Conservation (phyloP, 169 alveolate genomes). For the Plasmodium adleri region DNA sequence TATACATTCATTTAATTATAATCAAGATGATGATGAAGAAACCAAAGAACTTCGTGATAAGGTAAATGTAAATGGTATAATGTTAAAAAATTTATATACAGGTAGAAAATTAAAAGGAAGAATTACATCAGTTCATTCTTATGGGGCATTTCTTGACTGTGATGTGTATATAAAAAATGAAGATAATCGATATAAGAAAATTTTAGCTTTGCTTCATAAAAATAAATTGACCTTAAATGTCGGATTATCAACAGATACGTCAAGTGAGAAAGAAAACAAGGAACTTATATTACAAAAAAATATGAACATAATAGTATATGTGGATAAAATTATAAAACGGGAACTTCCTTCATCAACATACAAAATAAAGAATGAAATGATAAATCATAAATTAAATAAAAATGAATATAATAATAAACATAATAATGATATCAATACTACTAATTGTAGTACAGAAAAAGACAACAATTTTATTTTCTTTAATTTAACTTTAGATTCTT, state of each 20-base stretch:
- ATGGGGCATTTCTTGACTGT: constrained; percentile 74
- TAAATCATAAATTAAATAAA: background rate
- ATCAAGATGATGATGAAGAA: constrained; percentile 36
- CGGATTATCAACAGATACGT: constrained; percentile 60
- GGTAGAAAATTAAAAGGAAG: constrained; percentile 70
- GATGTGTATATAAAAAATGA: constrained; percentile 56
- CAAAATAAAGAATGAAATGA: no score
- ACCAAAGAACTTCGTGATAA: constrained; percentile 43
- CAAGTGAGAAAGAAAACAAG: constrained; percentile 61
- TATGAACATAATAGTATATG: constrained; percentile 76
- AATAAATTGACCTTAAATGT: constrained; percentile 75
- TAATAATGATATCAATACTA: no score
- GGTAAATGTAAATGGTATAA: constrained; percentile 41
- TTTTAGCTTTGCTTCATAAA: constrained; percentile 66
- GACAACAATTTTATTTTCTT: constrained; percentile 71
- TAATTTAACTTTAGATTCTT: constrained; percentile 74
- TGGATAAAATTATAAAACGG: constrained; percentile 60
- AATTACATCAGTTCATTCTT: constrained; percentile 69
- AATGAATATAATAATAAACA: background rate
- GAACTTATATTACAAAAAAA: constrained; percentile 73
- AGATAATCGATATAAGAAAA: constrained; percentile 37
- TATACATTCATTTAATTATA: background rate
- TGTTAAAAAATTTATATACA: constrained; percentile 57
- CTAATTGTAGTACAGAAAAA: background rate
- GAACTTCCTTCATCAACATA: no score